phyloP scores from a whole-genome alignment of 352 stramenopile species.

The Elongisporangium prolatum region DNA sequence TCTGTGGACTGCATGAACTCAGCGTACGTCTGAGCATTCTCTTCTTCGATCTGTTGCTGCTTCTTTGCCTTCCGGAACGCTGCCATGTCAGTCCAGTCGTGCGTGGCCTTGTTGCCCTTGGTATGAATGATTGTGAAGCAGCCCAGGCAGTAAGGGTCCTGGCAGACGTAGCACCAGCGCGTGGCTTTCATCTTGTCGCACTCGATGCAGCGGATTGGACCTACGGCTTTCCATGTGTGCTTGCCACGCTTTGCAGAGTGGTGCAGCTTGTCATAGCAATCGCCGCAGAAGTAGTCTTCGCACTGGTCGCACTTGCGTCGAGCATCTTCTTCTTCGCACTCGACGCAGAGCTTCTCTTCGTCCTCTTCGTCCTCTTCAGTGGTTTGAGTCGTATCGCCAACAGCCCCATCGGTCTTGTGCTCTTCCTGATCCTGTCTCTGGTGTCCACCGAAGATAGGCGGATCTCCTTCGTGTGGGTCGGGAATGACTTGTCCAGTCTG shows the following conservation, averaged over 20 bases:
- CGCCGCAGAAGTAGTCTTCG: slow-evolving; percentile 75
- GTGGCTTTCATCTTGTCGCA: slow-evolving; percentile 85
- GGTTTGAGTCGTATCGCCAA: slow-evolving; percentile 2
- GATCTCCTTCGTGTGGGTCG: slow-evolving; percentile 36
- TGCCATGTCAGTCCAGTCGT: slow-evolving; percentile 71
- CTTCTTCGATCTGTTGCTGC: slow-evolving; percentile 32
- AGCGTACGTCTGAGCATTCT: slow-evolving; percentile 68
- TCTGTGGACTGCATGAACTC: slow-evolving; percentile 70
- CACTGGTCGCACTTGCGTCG: slow-evolving; percentile 62
- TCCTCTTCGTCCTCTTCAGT: slow-evolving; percentile 32
- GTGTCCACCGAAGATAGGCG: slow-evolving; percentile 6
- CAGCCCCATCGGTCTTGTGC: slow-evolving; percentile 8
- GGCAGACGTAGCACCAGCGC: slow-evolving; percentile 65
- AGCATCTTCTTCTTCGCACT: slow-evolving; percentile 77
- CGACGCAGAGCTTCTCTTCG: slow-evolving; percentile 63
- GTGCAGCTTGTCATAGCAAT: slow-evolving; percentile 75
- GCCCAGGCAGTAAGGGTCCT: slow-evolving; percentile 76
- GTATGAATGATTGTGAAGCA: slow-evolving; percentile 83
- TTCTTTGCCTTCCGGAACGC: slow-evolving; percentile 45
- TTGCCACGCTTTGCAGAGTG: slow-evolving; percentile 60
- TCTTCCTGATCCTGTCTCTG: slow-evolving; percentile 9
- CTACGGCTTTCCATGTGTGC: slow-evolving; percentile 76
- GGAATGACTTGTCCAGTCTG: slow-evolving; percentile 63
- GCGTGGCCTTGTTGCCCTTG: slow-evolving; percentile 70
- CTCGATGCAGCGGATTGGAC: slow-evolving; percentile 71